Percentiles rank a stretch among this genome's conserved stretches.
These are phyloP conservation scores for Rhododendron vialii DNA, from an alignment of 148 eudicot genomes.

Conservation along the genomic window DNA sequence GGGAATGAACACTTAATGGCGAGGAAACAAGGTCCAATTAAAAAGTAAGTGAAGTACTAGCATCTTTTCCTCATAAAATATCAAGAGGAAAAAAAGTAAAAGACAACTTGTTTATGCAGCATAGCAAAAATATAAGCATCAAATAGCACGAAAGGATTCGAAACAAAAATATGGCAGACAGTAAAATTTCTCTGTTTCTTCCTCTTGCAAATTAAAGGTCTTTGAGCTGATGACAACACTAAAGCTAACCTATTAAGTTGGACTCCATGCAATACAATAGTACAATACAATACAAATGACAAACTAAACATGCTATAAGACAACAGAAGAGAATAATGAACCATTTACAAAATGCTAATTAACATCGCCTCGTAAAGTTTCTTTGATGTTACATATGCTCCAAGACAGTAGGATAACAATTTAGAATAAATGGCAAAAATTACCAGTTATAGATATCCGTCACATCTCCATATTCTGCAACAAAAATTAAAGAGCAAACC, in stretches of 20 bases:
- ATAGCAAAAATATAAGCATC: not conserved
- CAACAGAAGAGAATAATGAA: not conserved
- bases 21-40: not conserved
- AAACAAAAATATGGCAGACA: not conserved
- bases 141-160: not conserved
- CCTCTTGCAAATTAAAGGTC: not conserved
- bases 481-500: not conserved
- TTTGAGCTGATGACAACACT: not conserved
- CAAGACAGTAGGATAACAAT: not conserved
- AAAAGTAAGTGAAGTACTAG: not conserved
- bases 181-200: not conserved
- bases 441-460: slow-evolving; percentile 97
- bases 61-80: not conserved
- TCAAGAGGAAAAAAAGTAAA: not conserved
- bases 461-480: slow-evolving; percentile 95
- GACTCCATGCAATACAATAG: not conserved
- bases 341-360: not conserved
- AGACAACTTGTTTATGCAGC: not conserved
- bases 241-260: not conserved
- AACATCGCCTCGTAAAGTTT: not conserved
- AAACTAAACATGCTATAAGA: not conserved
- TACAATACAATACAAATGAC: not conserved
- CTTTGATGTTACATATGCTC: not conserved
- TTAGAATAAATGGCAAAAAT: slow-evolving; percentile 8
- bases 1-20: not conserved